These are phyloP conservation scores for Calocybe gangraenosa DNA, from an alignment of 768 basidiomycete genomes.

Conservation along the genomic window DNA sequence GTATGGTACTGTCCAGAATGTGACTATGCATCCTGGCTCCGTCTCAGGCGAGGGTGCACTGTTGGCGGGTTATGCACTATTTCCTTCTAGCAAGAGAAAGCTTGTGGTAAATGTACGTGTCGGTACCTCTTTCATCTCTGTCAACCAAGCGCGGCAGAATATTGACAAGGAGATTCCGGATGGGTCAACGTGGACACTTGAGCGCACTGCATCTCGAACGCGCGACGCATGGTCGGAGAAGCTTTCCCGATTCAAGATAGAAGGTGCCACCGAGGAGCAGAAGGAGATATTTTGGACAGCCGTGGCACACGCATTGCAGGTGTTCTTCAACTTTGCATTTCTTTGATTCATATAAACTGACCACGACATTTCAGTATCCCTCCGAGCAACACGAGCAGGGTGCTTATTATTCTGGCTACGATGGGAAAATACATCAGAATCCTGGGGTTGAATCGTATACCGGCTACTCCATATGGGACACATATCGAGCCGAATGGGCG, in stretches of 20 bases:
- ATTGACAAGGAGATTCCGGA: constrained; percentile 45
- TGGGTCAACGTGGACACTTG: constrained; percentile 31
- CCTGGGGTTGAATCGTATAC: constrained; percentile 61
- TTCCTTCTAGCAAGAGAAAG: constrained; percentile 26
- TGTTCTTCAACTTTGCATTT: constrained; percentile 13
- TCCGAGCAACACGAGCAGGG: constrained; percentile 69
- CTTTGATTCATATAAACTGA: not conserved
- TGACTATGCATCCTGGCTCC: constrained; percentile 26
- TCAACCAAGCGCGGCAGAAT: constrained; percentile 56
- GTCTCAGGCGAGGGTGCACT: constrained; percentile 34
- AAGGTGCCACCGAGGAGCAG: constrained; percentile 44
- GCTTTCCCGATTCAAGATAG: constrained; percentile 44
- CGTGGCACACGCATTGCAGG: constrained; percentile 61
- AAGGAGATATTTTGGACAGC: constrained; percentile 56
- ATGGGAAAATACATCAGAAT: constrained; percentile 52
- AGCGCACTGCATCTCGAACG: constrained; percentile 44
- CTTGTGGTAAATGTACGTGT: constrained; percentile 63
- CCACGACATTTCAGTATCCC: constrained; percentile 49
- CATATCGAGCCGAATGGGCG: constrained; percentile 74
- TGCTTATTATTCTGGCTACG: constrained; percentile 75
- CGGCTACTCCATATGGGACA: constrained; percentile 83
- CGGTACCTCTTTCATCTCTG: constrained; percentile 72
- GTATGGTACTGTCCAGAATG: constrained; percentile 49
- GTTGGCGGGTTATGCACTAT: constrained; percentile 48
- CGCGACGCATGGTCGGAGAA: constrained; percentile 57